Base-by-base conservation (phyloP, 1,139 yeast genomes). In the Eremothecium sinecaudum region DNA sequence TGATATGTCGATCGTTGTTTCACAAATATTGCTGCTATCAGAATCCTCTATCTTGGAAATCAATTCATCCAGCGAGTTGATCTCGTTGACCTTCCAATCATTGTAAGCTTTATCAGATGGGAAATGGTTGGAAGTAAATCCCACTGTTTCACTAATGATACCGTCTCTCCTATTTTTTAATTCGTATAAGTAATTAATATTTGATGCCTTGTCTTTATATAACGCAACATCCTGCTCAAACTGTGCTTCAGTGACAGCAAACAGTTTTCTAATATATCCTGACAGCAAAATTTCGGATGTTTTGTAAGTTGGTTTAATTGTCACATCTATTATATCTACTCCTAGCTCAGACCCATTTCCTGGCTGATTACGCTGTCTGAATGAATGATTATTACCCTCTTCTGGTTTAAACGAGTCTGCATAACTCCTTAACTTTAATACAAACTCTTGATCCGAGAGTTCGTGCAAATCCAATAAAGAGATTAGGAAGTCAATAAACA, bases 401-500 rank as follows among this genome's bases (percentile, higher is more conserved):
- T 36, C 21, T 25, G 43, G 51, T 28, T 63, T 62, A 32, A 68
- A 52, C 2, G 67, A 56, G 23, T 60, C 61, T 47, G 61, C 65
- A 46, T 63, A 67, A 28, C 66, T 69, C 37, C 61, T 50, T 35
- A 76, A 57, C 46, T 68, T 67, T 32, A 61, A 47, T 19, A 65
- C 63, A 17, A 71, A 57, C 1, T 53, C 56, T 7, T 32, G 32
- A 12, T 19, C 19, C 13, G 64, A 65, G n/a, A 62, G 44, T 35
- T 67, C 66, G 42, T 64, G 67, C 35, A 65, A 69, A 16, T 67
- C 66, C 10, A 76, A 64, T 7, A 75, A 52, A 3, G 59, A 56
- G 6, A 76, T 66, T 18, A 80, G 54, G 15, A 79, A 60, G 24
- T 67, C 61, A 21, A 79, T 75, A 54, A 81, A 80, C 11, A 61